phyloP scores from a whole-genome alignment of 1,139 yeast species.

The Meyerozyma carpophila region DNA sequence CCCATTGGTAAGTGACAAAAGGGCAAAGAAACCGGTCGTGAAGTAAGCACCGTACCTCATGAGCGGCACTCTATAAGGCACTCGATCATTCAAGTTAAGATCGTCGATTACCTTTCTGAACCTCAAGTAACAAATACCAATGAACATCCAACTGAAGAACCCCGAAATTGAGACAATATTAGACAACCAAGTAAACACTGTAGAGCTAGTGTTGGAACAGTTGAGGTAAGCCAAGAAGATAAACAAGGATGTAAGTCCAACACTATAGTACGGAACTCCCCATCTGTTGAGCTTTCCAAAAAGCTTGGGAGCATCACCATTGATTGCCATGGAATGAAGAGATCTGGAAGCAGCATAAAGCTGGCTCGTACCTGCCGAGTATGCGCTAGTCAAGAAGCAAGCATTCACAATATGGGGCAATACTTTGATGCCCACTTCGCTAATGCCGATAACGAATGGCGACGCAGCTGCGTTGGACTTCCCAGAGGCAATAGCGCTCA shows the following conservation, averaged over 20 bases:
- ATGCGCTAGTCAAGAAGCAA: slow-evolving; percentile 5
- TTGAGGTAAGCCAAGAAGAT: slow-evolving; percentile 34
- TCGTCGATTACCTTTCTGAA: slow-evolving; percentile 10
- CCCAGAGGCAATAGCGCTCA: slow-evolving; percentile 13
- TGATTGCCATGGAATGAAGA: slow-evolving; percentile 2
- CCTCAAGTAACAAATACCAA: slow-evolving; percentile 1
- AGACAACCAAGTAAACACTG: slow-evolving; percentile 33
- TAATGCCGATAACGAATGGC: slow-evolving; percentile 45
- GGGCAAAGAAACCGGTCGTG: slow-evolving; percentile 7
- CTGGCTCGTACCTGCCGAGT: slow-evolving; percentile 2
- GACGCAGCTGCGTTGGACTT: slow-evolving; percentile 41
- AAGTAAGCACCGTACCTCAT: slow-evolving; percentile 11
- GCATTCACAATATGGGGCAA: slow-evolving; percentile 7
- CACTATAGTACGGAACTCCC: slow-evolving; percentile 21
- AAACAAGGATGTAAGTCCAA: slow-evolving; percentile 34
- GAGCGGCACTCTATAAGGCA: slow-evolving; percentile 8
- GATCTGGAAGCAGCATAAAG: slow-evolving; percentile 3
- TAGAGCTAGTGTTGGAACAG: slow-evolving; percentile 27
- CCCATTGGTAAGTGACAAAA: slow-evolving; percentile 10
- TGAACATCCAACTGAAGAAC: slow-evolving; percentile 32
- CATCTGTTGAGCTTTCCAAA: slow-evolving; percentile 6
- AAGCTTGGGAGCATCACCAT: slow-evolving; percentile 6
- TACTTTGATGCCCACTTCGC: slow-evolving; percentile 8
- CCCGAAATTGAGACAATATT: slow-evolving; percentile 40
- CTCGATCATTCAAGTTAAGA: slow-evolving; percentile 9